Evolutionary conservation across 2,329 filamentous ascomycete genomes (phyloP).

Genomic region (Colletotrichum sp.): DNA sequence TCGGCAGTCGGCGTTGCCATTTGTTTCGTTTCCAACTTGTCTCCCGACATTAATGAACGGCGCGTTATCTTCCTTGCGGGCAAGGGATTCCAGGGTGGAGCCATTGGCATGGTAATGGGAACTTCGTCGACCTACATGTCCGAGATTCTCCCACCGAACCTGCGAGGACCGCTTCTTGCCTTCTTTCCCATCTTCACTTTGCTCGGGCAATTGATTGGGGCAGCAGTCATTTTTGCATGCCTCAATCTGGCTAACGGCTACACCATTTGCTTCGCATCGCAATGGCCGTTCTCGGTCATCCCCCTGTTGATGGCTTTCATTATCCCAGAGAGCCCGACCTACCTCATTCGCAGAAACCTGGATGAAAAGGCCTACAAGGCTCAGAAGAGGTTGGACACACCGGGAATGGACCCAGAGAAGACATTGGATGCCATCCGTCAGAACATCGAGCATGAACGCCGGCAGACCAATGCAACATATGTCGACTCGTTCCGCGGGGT

Average conservation of each 20-base stretch:
- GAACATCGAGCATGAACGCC: slow-evolving; percentile 49
- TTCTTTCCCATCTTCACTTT: slow-evolving; percentile 55
- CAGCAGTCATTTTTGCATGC: slow-evolving; percentile 42
- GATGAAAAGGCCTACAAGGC: slow-evolving; percentile 46
- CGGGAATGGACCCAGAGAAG: slow-evolving; percentile 40
- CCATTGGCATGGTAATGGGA: slow-evolving; percentile 49
- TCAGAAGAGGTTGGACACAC: slow-evolving; percentile 54
- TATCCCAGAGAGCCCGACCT: slow-evolving; percentile 57
- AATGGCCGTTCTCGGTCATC: slow-evolving; percentile 48
- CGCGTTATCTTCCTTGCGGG: slow-evolving; percentile 47
- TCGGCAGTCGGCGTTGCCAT: slow-evolving; percentile 41
- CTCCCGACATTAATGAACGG: slow-evolving; percentile 27
- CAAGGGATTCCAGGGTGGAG: slow-evolving; percentile 49
- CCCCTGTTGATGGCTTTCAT: slow-evolving; percentile 46
- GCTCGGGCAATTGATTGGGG: slow-evolving; percentile 52
- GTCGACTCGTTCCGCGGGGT: slow-evolving; percentile 47
- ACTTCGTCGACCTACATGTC: slow-evolving; percentile 53
- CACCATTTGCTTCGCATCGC: slow-evolving; percentile 44
- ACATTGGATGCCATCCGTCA: slow-evolving; percentile 48
- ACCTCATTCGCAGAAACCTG: slow-evolving; percentile 46
- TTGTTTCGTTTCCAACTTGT: slow-evolving; percentile 26
- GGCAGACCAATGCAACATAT: slow-evolving; percentile 38
- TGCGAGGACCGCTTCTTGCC: slow-evolving; percentile 52
- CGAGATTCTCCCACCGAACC: slow-evolving; percentile 49
- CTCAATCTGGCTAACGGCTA: slow-evolving; percentile 37